Percentiles rank a stretch among this genome's conserved stretches.
Conservation (phyloP, 2,329 filamentous ascomycete species). For the Trichophaea hybrida region DNA sequence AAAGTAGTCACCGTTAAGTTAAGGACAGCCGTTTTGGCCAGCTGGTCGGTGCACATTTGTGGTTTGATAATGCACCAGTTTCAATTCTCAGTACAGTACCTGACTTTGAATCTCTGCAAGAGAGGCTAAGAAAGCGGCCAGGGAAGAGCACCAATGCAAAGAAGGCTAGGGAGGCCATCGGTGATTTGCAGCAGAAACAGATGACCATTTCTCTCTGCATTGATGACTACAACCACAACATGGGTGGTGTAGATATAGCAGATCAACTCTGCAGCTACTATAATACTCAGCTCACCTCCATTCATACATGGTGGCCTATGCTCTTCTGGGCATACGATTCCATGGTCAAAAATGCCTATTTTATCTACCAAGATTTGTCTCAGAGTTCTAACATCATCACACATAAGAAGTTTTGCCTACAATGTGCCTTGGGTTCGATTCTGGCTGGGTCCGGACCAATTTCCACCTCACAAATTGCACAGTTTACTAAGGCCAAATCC, state of each 20-base stretch:
- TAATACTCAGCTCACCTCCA: constrained; percentile 4
- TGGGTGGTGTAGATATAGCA: constrained; percentile 10
- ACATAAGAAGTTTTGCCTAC: constrained; percentile 2
- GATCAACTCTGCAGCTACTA: constrained; percentile 11
- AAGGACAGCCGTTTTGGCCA: background rate
- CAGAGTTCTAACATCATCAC: background rate
- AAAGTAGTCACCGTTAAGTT: background rate
- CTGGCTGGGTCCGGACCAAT: background rate
- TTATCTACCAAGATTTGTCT: background rate
- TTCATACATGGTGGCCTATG: background rate
- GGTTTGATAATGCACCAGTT: constrained; percentile 8
- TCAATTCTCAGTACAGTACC: constrained; percentile 5
- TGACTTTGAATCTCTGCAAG: background rate
- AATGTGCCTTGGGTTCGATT: constrained; percentile 4
- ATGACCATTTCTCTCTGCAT: background rate
- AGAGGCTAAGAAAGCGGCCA: background rate
- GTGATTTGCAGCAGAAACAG: background rate
- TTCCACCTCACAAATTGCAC: background rate
- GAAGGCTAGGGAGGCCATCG: background rate
- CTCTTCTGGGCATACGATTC: background rate
- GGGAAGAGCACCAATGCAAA: constrained; percentile 1
- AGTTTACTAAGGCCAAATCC: background rate
- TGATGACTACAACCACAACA: constrained; percentile 10
- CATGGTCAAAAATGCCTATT: background rate
- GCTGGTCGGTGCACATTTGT: background rate